These are phyloP conservation scores for Suillus weaverae DNA, from an alignment of 768 basidiomycete species.

Conservation along the genomic window DNA sequence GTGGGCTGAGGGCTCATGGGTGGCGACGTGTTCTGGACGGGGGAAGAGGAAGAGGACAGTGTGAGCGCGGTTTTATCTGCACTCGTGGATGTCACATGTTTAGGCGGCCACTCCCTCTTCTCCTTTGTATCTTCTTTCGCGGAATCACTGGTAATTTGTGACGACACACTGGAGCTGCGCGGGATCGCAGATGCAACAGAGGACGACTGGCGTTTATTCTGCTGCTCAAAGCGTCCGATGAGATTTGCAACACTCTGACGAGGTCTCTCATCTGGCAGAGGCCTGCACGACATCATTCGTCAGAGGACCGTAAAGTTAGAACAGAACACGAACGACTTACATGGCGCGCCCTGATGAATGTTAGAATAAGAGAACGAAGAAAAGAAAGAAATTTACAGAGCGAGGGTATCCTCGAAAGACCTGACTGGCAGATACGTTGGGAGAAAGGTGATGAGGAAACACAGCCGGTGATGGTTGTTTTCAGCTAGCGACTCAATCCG, in stretches of 20 bases:
- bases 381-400: conserved; percentile 14
- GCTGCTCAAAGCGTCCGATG: conserved; percentile 85
- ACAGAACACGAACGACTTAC: conserved; percentile 21
- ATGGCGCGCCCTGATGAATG: conserved; percentile 24
- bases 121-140: conserved; percentile 67
- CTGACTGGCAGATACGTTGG: conserved; percentile 9
- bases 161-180: conserved; percentile 67
- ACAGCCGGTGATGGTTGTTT: conserved; percentile 23
- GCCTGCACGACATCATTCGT: conserved; percentile 47
- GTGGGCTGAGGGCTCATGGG: conserved; percentile 32
- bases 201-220: conserved; percentile 63
- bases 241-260: conserved; percentile 87
- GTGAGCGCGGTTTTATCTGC: conserved; percentile 36
- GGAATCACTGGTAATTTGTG: conserved; percentile 64
- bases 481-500: conserved; percentile 11
- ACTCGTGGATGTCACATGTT: conserved; percentile 30
- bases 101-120: conserved; percentile 78
- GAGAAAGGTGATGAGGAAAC: conserved; percentile 18
- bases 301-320: conserved; percentile 12
- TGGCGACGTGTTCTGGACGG: conserved; percentile 19
- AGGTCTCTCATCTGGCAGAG: conserved; percentile 84
- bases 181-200: conserved; percentile 39
- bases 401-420: conserved; percentile 14
- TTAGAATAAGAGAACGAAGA: conserved; percentile 13
- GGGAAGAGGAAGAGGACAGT: conserved; percentile 35